Conservation (phyloP, 2,329 filamentous ascomycete species). For the Akanthomyces dipterigenus region DNA sequence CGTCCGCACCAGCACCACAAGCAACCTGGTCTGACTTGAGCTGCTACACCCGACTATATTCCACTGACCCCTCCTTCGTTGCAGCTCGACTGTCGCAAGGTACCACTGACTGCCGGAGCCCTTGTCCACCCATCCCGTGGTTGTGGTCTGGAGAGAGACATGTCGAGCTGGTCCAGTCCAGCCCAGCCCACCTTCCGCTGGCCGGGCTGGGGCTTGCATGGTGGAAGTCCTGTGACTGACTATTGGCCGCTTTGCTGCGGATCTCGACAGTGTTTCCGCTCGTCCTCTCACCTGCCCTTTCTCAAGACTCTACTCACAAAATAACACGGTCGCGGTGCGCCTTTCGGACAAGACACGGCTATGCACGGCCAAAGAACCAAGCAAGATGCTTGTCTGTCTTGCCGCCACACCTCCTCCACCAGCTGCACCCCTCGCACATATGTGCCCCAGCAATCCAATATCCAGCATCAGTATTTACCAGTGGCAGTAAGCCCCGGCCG, state of each 20-base stretch:
- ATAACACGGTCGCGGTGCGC: not conserved
- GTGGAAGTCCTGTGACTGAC: not conserved
- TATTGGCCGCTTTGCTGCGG: slow-evolving; percentile 4
- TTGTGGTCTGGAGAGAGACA: not conserved
- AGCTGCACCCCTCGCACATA: not conserved
- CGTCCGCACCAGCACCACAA: not conserved
- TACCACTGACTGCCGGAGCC: slow-evolving; percentile 9
- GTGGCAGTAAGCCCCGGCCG: too few relatives aligned
- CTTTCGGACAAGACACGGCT: not conserved
- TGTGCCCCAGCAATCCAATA: not conserved
- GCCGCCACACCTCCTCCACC: not conserved
- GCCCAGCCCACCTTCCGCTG: not conserved
- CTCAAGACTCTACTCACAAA: not conserved
- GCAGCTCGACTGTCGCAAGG: not conserved
- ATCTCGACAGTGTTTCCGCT: not conserved
- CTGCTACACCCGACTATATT: not conserved
- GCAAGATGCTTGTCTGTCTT: not conserved
- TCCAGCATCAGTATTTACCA: not conserved
- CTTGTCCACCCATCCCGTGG: not conserved
- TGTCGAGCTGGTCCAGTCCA: not conserved
- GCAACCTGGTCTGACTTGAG: slow-evolving; percentile 3
- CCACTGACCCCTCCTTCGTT: not conserved
- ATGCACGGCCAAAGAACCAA: not conserved
- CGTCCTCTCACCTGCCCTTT: not conserved
- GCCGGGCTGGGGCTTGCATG: not conserved